Conservation (phyloP, 441 rosid species). For the Erodium moschatum region DNA sequence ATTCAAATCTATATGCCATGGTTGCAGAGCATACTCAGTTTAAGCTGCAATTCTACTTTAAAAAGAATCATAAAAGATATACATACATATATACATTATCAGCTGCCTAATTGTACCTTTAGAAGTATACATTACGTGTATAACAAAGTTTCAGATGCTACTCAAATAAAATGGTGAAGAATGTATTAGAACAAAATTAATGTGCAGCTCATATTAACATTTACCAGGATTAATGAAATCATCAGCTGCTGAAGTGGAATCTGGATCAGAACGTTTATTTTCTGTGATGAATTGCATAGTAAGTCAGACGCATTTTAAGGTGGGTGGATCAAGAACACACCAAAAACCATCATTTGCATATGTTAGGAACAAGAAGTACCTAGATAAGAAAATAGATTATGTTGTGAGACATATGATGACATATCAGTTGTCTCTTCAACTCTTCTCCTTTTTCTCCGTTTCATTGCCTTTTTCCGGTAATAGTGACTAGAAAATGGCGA, state of each 20-base stretch:
- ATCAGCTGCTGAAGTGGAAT: conserved; percentile 46
- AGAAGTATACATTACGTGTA: neutral
- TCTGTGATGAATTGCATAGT: conserved; percentile 38
- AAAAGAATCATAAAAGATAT: neutral
- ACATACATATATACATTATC: neutral
- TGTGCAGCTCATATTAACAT: neutral
- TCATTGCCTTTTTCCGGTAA: conserved; percentile 45
- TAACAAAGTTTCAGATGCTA: neutral
- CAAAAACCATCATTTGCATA: conserved; percentile 11
- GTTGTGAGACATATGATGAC: conserved; percentile 46
- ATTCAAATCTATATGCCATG: neutral
- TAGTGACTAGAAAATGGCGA: conserved; percentile 48
- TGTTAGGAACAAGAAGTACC: conserved; percentile 37
- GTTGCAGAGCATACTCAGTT: neutral
- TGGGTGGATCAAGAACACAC: conserved; percentile 2
- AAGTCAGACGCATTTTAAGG: conserved; percentile 15
- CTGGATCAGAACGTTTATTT: conserved; percentile 47
- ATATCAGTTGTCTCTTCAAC: conserved; percentile 51
- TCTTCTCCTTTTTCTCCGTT: conserved; percentile 69
- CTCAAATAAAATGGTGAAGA: neutral
- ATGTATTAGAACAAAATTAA: conserved; percentile 8
- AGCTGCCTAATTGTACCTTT: neutral
- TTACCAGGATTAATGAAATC: conserved; percentile 49
- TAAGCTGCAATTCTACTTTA: neutral
- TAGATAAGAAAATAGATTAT: conserved; percentile 58